These are phyloP conservation scores for Alternaria infectoria DNA, from an alignment of 2,329 filamentous ascomycete species.

Conservation along the genomic window DNA sequence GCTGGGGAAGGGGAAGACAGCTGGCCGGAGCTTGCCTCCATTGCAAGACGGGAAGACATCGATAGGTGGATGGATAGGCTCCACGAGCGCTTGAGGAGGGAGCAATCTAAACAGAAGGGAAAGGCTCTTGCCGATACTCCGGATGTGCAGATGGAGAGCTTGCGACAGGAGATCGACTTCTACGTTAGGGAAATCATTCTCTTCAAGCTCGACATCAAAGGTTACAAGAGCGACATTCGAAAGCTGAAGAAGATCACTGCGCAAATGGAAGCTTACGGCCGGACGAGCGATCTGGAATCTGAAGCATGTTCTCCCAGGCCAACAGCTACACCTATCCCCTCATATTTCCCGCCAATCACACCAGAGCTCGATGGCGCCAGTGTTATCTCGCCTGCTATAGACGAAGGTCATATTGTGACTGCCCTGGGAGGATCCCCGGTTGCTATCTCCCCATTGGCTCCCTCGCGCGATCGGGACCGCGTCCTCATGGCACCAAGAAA, in stretches of 20 bases:
- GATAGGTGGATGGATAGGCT: slow-evolving; percentile 45
- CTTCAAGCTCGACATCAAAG: slow-evolving; percentile 57
- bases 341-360: slow-evolving; percentile 22
- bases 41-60: slow-evolving; percentile 43
- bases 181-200: slow-evolving; percentile 57
- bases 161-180: slow-evolving; percentile 51
- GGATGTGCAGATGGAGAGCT: slow-evolving; percentile 28
- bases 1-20: slow-evolving; percentile 27
- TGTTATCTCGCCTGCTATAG: slow-evolving; percentile 25
- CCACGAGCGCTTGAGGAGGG: slow-evolving; percentile 39
- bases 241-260: slow-evolving; percentile 39
- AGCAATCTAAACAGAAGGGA: slow-evolving; percentile 14
- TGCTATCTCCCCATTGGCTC: slow-evolving; percentile 17
- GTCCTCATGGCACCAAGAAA: slow-evolving; percentile 6
- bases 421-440: slow-evolving; percentile 13
- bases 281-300: slow-evolving; percentile 33
- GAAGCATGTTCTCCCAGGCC: slow-evolving; percentile 35
- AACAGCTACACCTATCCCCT: slow-evolving; percentile 31
- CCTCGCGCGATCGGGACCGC: slow-evolving; percentile 11
- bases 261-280: slow-evolving; percentile 30
- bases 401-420: slow-evolving; percentile 16
- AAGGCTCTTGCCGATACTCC: slow-evolving; percentile 5
- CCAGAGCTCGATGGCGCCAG: slow-evolving; percentile 27
- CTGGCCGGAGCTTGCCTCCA: slow-evolving; percentile 35
- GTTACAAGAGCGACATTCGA: slow-evolving; percentile 52